phyloP scores from a whole-genome alignment of 176 grass and related monocot species.

The Calamus simplicifolius region DNA sequence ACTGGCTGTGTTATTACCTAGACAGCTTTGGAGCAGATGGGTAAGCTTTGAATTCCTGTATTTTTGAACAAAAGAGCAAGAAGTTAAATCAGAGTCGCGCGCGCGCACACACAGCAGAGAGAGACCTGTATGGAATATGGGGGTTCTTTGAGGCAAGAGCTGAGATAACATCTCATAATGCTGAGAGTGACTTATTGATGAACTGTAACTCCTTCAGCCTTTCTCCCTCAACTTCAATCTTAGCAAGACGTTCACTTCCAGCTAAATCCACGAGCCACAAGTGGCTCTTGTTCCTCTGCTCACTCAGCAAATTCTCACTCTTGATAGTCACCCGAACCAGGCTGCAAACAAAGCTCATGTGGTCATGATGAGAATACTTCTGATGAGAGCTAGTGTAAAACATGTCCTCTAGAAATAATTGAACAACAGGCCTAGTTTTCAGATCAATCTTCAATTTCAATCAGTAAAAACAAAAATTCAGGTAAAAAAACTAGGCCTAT shows the following conservation, averaged over 20 bases:
- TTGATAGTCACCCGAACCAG: constrained; percentile 77
- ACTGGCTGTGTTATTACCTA: constrained; percentile 32
- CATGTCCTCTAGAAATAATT: neutral
- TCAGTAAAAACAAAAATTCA: too few relatives aligned
- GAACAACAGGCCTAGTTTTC: neutral
- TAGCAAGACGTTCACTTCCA: constrained; percentile 72
- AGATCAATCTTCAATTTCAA: too few relatives aligned
- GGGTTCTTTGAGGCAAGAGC: constrained; percentile 78
- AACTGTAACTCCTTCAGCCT: constrained; percentile 80
- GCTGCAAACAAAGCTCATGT: constrained; percentile 20
- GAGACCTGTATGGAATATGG: constrained; percentile 72
- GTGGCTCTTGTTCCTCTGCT: constrained; percentile 51
- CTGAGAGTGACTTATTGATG: constrained; percentile 90
- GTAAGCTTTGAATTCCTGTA: constrained; percentile 94
- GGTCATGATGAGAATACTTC: too few relatives aligned
- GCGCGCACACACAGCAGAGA: too few relatives aligned
- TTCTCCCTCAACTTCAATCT: constrained; percentile 86
- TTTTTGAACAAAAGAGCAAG: constrained; percentile 11
- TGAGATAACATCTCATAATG: constrained; percentile 89
- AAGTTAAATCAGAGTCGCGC: neutral
- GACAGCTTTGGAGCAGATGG: constrained; percentile 86
- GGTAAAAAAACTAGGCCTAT: too few relatives aligned
- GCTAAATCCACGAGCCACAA: constrained; percentile 96
- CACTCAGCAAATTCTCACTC: constrained; percentile 57
- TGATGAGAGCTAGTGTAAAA: neutral